Base-by-base conservation (phyloP, 768 basidiomycete species). In the Lyophyllum semitale region DNA sequence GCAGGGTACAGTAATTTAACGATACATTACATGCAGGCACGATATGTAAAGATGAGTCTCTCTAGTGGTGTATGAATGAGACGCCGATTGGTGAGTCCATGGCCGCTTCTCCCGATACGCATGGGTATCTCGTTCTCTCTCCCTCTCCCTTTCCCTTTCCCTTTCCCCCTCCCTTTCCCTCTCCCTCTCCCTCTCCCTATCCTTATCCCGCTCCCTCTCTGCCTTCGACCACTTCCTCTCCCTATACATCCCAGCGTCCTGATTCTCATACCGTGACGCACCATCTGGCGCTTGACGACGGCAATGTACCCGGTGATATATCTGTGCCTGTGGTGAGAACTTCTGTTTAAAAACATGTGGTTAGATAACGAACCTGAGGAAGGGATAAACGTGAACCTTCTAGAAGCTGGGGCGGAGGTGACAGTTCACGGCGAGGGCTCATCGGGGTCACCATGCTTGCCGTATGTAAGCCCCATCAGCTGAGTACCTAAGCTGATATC, bases 261-360 rank as follows among this genome's bases (percentile, higher is more conserved):
- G 30, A 37, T 53, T 32, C 1, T n/a, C 20, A n/a, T 35, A 33
- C 4, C 22, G 13, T n/a, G 17, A 55, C 68, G 51, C 44, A 84
- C 83, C 66, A 84, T 65, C 54, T 78, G 75, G 15, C 53, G 59
- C 22, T 72, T 71, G 4, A 86, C 83, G 48, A 73, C 73, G 15
- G 67, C 59, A 1, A 84, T 68, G 58, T 87, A 87, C 20, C 83
- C 84, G 1, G 88, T 87, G 20, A 89, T 64, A 62, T 80, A 82
- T 53, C 77, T 77, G 42, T 25, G 15, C 13, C 35, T 20, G 12
- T 43, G 25, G 23, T 37, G 11, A 53, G 41, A 15, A 43, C 18
- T 18, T 11, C 30, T 12, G 37, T 30, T 25, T 2, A 22, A 20
- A 4, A n/a, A 11, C n/a, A 40, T 12, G 38, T 12, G 18, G 4